Percentiles rank a stretch among this genome's conserved stretches.
phyloP scores from a whole-genome alignment of 2,329 filamentous ascomycete species.

The Tolypocladium sp. region DNA sequence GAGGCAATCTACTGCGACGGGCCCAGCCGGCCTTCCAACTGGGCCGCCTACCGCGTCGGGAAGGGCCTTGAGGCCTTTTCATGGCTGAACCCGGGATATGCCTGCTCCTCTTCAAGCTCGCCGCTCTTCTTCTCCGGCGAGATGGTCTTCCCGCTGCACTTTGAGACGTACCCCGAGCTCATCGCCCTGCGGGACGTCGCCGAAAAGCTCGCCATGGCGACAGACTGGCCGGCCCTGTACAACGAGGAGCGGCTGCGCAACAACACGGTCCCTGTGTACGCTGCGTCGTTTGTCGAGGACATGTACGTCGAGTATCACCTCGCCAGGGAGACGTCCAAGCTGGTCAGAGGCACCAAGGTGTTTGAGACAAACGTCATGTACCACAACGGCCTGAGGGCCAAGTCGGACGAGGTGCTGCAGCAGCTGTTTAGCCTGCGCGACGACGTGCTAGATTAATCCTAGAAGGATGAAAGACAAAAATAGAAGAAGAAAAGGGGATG shows the following conservation, averaged over 20 bases:
- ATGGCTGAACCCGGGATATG: conserved; percentile 35
- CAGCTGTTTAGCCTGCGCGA: conserved; percentile 72
- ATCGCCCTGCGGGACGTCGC: conserved; percentile 58
- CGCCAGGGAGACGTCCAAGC: conserved; percentile 62
- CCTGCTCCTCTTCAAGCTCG: conserved; percentile 15
- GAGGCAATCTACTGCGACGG: conserved; percentile 80
- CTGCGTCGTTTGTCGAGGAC: conserved; percentile 74
- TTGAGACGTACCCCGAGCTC: conserved; percentile 72
- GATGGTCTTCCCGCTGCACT: conserved; percentile 84
- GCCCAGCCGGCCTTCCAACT: conserved; percentile 53
- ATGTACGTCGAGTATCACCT: conserved; percentile 84
- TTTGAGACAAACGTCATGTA: conserved; percentile 83
- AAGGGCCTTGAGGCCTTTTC: conserved; percentile 33
- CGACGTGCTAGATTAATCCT: conserved; percentile 43
- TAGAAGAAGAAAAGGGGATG: background rate
- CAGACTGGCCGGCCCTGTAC: conserved; percentile 70
- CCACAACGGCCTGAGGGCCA: conserved; percentile 70
- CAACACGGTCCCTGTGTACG: conserved; percentile 80
- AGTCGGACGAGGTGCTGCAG: conserved; percentile 66
- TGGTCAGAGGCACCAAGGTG: conserved; percentile 68
- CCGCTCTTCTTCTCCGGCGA: conserved; percentile 80
- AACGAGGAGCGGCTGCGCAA: conserved; percentile 60
- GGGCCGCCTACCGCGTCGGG: conserved; percentile 64
- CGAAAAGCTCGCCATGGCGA: conserved; percentile 56
- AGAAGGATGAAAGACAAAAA: background rate